Conservation (phyloP, 257 asterid species). For the Ligustrum vulgare region DNA sequence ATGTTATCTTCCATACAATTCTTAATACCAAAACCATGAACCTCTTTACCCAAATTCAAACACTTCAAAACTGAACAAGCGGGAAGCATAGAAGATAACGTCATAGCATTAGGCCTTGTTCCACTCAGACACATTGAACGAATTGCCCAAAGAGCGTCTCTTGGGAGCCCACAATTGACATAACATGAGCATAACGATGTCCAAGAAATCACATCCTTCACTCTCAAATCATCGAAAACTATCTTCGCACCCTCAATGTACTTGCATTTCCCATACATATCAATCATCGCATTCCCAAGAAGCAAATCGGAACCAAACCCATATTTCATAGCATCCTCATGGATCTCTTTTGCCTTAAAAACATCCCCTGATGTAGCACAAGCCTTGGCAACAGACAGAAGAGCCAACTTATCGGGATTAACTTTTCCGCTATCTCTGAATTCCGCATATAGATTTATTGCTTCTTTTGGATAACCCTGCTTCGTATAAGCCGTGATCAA, state of each 20-base stretch:
- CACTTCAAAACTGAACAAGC: slow-evolving; percentile 68
- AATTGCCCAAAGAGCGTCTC: slow-evolving; percentile 40
- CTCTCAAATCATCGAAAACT: slow-evolving; percentile 42
- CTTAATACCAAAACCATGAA: slow-evolving; percentile 58
- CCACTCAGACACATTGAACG: slow-evolving; percentile 52
- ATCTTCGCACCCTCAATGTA: slow-evolving; percentile 50
- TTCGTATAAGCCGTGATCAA: slow-evolving; percentile 28
- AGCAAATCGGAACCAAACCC: slow-evolving; percentile 49
- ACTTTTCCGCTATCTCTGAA: slow-evolving; percentile 9
- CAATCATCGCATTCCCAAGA: slow-evolving; percentile 65
- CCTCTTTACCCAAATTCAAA: slow-evolving; percentile 47
- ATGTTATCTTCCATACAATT: slow-evolving; percentile 54
- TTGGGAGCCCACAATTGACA: slow-evolving; percentile 53
- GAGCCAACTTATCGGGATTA: slow-evolving; percentile 30
- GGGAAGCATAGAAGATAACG: slow-evolving; percentile 64
- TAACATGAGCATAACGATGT: slow-evolving; percentile 70
- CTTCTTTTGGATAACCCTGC: slow-evolving; percentile 28
- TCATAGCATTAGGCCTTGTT: slow-evolving; percentile 52
- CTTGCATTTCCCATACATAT: slow-evolving; percentile 72
- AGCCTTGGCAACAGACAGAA: slow-evolving; percentile 27
- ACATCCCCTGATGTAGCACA: slow-evolving; percentile 44
- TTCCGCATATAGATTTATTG: slow-evolving; percentile 25
- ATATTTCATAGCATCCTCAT: slow-evolving; percentile 43
- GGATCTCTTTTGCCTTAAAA: slow-evolving; percentile 53
- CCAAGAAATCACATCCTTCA: slow-evolving; percentile 71